Evolutionary conservation across 495 filamentous ascomycete species (phyloP), one percentile per base, ranked within the genome.

Genomic region (Cercophora scortea): DNA sequence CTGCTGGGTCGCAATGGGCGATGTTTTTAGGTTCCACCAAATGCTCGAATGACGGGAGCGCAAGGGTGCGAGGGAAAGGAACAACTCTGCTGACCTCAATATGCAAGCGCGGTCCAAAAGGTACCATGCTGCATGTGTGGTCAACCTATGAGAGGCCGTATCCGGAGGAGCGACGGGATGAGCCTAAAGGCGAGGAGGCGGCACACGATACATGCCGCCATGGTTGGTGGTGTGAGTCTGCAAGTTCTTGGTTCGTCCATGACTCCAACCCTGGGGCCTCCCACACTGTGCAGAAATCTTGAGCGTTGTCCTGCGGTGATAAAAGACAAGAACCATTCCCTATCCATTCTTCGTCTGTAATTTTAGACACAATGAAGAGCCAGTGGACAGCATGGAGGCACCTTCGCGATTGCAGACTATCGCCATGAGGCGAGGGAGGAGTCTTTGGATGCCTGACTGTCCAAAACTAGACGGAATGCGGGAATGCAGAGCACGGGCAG

Each of bases 101-200:
- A 41, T 45, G 36, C 50, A 59, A 50, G 56, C 17, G 44, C 40
- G 45, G 35, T 58, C 48, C 8, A 54, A 55, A 60, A 46, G 51
- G 58, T 56, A 50, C 55, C 49, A 45, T 50, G 58, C 18, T 61
- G 53, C 52, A 56, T 49, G 9, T 39, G 11, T 41, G 36, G 47
- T 42, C 33, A 47, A 36, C 56, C 55, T 58, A 52, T 56, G 18
- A 36, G 38, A 50, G 44, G 39, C 32, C 40, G 45, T 34, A 50
- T 49, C 60, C 58, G 58, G 55, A 57, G 57, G 47, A 54, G 48
- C 39, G 47, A 51, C 63, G 58, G 63, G 63, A 63, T 58, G 63
- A 63, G 61, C 61, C 63, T 64, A 61, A 61, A 60, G 40, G 52
- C 51, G 49, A 51, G 58, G 53, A 53, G 57, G 53, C 50, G 50